phyloP scores from a whole-genome alignment of 2,329 filamentous ascomycete genomes.

The Phialophora tarda region DNA sequence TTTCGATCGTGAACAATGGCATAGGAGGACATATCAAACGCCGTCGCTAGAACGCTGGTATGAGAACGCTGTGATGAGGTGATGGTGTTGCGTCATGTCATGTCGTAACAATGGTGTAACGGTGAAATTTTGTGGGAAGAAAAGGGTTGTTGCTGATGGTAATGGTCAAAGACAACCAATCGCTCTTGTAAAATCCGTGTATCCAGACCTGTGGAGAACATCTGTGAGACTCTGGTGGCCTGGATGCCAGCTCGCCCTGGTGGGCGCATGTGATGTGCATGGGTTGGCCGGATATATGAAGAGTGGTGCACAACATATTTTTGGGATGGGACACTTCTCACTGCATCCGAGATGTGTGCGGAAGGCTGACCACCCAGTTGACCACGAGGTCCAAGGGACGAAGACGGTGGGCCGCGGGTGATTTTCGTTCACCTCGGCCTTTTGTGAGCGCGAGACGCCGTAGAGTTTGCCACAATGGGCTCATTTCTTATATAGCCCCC shows the following conservation, averaged over 20 bases:
- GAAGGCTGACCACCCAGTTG: slow-evolving; percentile 17
- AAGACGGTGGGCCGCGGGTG: not conserved
- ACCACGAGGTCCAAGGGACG: not conserved
- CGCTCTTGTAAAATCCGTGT: not conserved
- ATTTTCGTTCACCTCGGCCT: slow-evolving; percentile 1
- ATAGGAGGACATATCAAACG: not conserved
- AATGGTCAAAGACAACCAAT: not conserved
- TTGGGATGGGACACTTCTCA: not conserved
- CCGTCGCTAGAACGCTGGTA: slow-evolving; percentile 21
- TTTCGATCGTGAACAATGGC: slow-evolving; percentile 1
- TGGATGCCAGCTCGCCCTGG: not conserved
- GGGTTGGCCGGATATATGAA: not conserved
- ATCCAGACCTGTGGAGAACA: not conserved
- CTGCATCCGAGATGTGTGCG: not conserved
- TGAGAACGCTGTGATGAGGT: not conserved
- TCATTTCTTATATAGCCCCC: slow-evolving; percentile 15
- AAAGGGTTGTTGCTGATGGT: not conserved
- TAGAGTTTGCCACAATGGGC: slow-evolving; percentile 16
- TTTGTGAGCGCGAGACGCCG: not conserved
- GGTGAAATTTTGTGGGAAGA: not conserved
- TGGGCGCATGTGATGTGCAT: not conserved
- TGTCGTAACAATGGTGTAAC: not conserved
- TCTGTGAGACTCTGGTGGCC: not conserved
- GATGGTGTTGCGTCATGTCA: not conserved
- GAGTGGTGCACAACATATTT: slow-evolving; percentile 1